Percentiles rank a stretch among this genome's conserved stretches.
These are phyloP conservation scores for Phytophthora citricola DNA, from an alignment of 352 stramenopile species.

Conservation along the genomic window DNA sequence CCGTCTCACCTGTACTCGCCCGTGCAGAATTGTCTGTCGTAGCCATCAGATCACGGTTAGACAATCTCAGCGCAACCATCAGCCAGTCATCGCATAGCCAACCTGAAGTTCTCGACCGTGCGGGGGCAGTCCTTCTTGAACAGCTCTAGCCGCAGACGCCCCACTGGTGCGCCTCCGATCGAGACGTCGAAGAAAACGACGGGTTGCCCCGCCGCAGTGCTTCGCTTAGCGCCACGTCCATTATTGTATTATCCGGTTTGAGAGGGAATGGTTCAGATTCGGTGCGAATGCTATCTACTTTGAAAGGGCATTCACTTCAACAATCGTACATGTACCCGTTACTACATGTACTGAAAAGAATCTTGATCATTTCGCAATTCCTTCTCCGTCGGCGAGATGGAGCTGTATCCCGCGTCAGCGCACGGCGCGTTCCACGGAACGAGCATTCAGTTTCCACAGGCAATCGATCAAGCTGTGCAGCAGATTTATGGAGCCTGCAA, in stretches of 20 bases:
- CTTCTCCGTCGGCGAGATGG: slow-evolving; percentile 11
- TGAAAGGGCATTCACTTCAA: slow-evolving; percentile 25
- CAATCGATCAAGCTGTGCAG: slow-evolving; percentile 68
- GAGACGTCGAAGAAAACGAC: slow-evolving; percentile 97
- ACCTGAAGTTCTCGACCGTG: slow-evolving; percentile 97
- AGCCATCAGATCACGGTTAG: slow-evolving; percentile 13
- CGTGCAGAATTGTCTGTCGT: slow-evolving; percentile 94
- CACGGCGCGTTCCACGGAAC: slow-evolving; percentile 63
- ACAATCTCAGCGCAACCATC: slow-evolving; percentile 7
- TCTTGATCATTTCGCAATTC: neutral
- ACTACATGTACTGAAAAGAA: slow-evolving; percentile 2
- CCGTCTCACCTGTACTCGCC: slow-evolving; percentile 90
- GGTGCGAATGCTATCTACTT: slow-evolving; percentile 9
- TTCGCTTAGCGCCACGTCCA: slow-evolving; percentile 91
- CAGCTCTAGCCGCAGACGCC: slow-evolving; percentile 95
- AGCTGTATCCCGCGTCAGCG: slow-evolving; percentile 70
- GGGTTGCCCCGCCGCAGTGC: slow-evolving; percentile 93
- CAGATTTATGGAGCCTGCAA: slow-evolving; percentile 76
- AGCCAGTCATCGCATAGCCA: slow-evolving; percentile 17
- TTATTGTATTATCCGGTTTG: slow-evolving; percentile 19
- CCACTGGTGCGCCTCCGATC: slow-evolving; percentile 87
- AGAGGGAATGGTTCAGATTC: neutral
- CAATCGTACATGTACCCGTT: neutral
- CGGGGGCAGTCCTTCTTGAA: slow-evolving; percentile 96
- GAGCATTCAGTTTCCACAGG: slow-evolving; percentile 46